phyloP scores from a whole-genome alignment of 805 yeast species.

The Yarrowia hollandica region DNA sequence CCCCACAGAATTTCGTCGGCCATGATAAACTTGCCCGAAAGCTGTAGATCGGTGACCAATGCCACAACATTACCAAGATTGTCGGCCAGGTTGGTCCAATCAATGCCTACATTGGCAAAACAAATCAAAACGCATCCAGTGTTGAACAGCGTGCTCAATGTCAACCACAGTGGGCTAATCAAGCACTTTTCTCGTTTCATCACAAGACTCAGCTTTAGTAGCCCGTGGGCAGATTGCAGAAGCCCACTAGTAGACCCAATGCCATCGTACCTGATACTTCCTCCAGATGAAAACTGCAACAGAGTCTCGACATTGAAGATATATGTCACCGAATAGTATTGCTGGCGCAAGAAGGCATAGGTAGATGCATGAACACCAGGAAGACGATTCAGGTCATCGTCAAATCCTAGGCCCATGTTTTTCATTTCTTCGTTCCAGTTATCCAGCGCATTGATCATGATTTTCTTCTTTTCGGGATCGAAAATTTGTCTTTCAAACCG shows the following conservation, averaged over 20 bases:
- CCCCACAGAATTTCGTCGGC: constrained; percentile 65
- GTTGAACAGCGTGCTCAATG: constrained; percentile 45
- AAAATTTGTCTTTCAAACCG: constrained; percentile 30
- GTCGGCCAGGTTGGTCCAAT: constrained; percentile 29
- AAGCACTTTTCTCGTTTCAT: constrained; percentile 37
- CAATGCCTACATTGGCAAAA: constrained; percentile 49
- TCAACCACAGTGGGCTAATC: constrained; percentile 56
- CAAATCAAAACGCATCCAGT: constrained; percentile 44
- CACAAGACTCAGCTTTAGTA: constrained; percentile 38
- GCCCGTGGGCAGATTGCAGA: constrained; percentile 41
- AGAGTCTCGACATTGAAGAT: constrained; percentile 32
- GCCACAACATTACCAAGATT: constrained; percentile 32
- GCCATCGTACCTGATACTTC: constrained; percentile 35
- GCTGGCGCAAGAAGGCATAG: constrained; percentile 33
- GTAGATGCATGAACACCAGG: constrained; percentile 34
- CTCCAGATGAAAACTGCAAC: constrained; percentile 32
- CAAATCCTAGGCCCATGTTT: constrained; percentile 38
- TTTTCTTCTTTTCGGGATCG: constrained; percentile 25
- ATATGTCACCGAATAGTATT: constrained; percentile 30
- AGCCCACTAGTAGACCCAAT: constrained; percentile 41
- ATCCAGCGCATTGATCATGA: constrained; percentile 29
- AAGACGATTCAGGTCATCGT: constrained; percentile 34
- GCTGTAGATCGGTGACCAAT: constrained; percentile 32
- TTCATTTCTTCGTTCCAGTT: constrained; percentile 36
- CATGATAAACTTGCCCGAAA: constrained; percentile 45